Percentiles rank a stretch among this genome's conserved stretches.
Conservation (phyloP, 257 asterid species). For the Fraxinus americana region DNA sequence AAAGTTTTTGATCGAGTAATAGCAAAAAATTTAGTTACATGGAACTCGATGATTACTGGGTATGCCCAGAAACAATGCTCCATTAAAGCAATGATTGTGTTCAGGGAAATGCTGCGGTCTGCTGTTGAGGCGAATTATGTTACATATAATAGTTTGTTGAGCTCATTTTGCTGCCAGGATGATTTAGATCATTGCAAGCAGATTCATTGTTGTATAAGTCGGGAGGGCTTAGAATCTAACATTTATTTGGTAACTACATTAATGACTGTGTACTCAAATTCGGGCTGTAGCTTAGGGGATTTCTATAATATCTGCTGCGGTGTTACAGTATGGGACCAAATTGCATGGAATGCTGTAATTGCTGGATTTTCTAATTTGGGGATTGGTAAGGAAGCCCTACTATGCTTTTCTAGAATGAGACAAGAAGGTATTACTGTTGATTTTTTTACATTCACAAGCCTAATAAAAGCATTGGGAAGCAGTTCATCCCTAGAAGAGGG, state of each 20-base stretch:
- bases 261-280: slow-evolving; percentile 49
- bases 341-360: slow-evolving; percentile 65
- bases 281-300: slow-evolving; percentile 45
- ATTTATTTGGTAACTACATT: slow-evolving; percentile 45
- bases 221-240: slow-evolving; percentile 52
- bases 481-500: slow-evolving; percentile 58
- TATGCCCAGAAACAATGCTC: slow-evolving; percentile 42
- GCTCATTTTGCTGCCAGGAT: slow-evolving; percentile 44
- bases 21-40: slow-evolving; percentile 44
- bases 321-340: slow-evolving; percentile 51
- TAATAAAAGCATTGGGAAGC: slow-evolving; percentile 54
- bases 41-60: slow-evolving; percentile 61
- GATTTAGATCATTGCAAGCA: slow-evolving; percentile 53
- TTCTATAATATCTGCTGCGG: slow-evolving; percentile 37
- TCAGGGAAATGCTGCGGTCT: slow-evolving; percentile 45
- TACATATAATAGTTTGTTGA: slow-evolving; percentile 49
- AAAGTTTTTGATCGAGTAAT: slow-evolving; percentile 47
- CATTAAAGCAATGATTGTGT: slow-evolving; percentile 40
- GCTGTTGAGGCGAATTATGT: slow-evolving; percentile 41
- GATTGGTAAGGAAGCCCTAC: slow-evolving; percentile 47
- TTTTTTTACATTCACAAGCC: slow-evolving; percentile 52
- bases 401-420: slow-evolving; percentile 50
- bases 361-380: slow-evolving; percentile 63
- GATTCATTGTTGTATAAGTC: slow-evolving; percentile 51
- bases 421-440: slow-evolving; percentile 38